Evolutionary conservation across 2,329 filamentous ascomycete genomes (phyloP), one percentile per base, ranked within the genome.

Genomic region (Aureobasidium lini): DNA sequence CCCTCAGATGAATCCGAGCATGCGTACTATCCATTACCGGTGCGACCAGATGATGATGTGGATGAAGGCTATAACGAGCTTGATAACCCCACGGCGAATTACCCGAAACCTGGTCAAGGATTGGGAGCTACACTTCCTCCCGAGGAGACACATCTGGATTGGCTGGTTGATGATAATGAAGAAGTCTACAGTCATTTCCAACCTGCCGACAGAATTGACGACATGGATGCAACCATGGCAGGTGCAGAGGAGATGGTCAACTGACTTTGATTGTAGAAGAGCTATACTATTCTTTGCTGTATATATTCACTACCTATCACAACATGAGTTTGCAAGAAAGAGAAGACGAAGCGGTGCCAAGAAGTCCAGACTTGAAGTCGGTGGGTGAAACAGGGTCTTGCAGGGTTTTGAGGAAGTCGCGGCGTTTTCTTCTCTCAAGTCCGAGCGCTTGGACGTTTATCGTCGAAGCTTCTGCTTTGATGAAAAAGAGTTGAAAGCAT

Each of bases 21-120:
- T 64, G 56, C 36, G 64, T 40, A 47, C 43, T 57, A 57, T n/a
- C 54, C 54, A 6, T n/a, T 57, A 16, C 54, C 62, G 10, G 11
- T 64, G 67, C 56, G 66, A 69, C 39, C 42, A 44, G 70, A 73
- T 42, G 73, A 75, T 47, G 77, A 77, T 47, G 71, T 75, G n/a
- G 79, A 80, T 62, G 79, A 83, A 48, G 78, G 82, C 39, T 80
- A 81, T 47, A 83, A 84, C 65, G 76, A 76, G 62, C 74, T 73
- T 2, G 76, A 78, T 58, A 76, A 78, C 61, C 77, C 78, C 28
- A 77, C 78, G 5, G 79, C 82, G 31, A 77, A 84, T 44, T 87
- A 87, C 64, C 84, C 84, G 0, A 80, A 80, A 62, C 76, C 84
- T 6, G 85, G 85, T 1, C 79, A 84, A 58, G 85, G 85, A 1